phyloP scores from a whole-genome alignment of 2,329 filamentous ascomycete genomes.

The Dactylellina parvicollis region DNA sequence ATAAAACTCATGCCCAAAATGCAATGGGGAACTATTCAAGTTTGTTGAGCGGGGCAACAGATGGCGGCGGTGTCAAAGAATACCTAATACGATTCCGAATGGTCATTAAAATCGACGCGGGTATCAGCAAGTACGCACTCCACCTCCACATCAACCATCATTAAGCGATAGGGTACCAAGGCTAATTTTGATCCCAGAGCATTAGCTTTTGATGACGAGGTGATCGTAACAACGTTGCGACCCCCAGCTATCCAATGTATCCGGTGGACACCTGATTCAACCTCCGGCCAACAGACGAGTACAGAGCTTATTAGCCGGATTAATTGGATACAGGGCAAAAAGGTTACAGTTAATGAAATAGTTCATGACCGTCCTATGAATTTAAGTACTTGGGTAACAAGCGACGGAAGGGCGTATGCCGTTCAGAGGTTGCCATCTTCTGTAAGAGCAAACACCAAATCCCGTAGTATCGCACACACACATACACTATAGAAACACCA shows the following conservation, averaged over 20 bases:
- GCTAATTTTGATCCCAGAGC: constrained; percentile 68
- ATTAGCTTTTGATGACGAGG: constrained; percentile 87
- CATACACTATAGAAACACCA: not conserved
- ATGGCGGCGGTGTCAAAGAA: constrained; percentile 81
- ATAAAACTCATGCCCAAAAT: constrained; percentile 69
- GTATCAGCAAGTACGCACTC: constrained; percentile 67
- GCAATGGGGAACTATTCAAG: constrained; percentile 54
- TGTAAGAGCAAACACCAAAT: constrained; percentile 47
- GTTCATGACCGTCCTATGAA: constrained; percentile 97
- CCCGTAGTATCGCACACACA: not conserved
- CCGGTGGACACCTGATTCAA: constrained; percentile 84
- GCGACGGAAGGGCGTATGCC: constrained; percentile 86
- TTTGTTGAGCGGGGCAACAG: constrained; percentile 77
- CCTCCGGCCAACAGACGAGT: constrained; percentile 80
- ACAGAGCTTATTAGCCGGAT: constrained; percentile 91
- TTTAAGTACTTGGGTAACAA: constrained; percentile 89
- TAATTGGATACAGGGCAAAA: constrained; percentile 79
- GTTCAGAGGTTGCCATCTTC: constrained; percentile 73
- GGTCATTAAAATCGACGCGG: constrained; percentile 97
- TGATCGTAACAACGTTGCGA: constrained; percentile 89
- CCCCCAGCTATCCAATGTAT: constrained; percentile 97
- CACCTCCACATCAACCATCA: not conserved
- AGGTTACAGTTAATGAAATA: constrained; percentile 80
- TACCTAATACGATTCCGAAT: constrained; percentile 92
- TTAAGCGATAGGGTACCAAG: not conserved